Evolutionary conservation across 768 basidiomycete species (phyloP).

Genomic region (Suillus plorans): DNA sequence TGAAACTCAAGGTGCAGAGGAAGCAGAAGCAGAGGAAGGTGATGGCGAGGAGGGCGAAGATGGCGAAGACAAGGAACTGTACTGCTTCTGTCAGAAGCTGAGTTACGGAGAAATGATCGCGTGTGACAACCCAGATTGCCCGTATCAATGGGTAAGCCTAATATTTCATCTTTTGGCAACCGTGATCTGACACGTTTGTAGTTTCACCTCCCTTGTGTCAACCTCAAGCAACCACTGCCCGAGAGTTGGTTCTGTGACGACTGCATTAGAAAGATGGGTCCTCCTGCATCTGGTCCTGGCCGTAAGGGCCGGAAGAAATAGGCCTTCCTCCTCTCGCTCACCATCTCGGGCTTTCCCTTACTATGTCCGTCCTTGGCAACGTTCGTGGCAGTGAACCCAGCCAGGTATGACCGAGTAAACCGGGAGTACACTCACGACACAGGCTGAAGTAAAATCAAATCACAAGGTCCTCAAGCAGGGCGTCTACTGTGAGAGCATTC

Average conservation of each 20-base stretch:
- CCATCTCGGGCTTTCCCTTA: not conserved
- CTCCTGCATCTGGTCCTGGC: constrained; percentile 25
- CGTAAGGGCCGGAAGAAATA: constrained; percentile 46
- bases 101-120: constrained; percentile 71
- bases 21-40: constrained; percentile 33
- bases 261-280: constrained; percentile 43
- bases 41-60: constrained; percentile 50
- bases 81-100: constrained; percentile 63
- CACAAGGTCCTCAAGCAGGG: not conserved
- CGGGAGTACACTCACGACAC: not conserved
- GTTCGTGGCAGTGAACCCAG: not conserved
- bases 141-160: constrained; percentile 58
- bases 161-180: not conserved
- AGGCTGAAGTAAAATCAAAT: not conserved
- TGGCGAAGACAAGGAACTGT: constrained; percentile 56
- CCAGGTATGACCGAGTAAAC: not conserved
- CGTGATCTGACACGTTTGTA: constrained; percentile 26
- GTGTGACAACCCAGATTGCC: constrained; percentile 57
- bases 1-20: constrained; percentile 28
- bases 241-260: constrained; percentile 60
- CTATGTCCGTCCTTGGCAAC: not conserved
- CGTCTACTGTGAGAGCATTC: not conserved
- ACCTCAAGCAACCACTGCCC: constrained; percentile 53
- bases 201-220: constrained; percentile 67
- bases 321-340: not conserved